These are phyloP conservation scores for Cucumis sativus DNA, from an alignment of 306 rosid genomes.

Conservation along the genomic window Cucumber_9930_V3 NC_026659.2:4346001-4346500, in stretches of 20 bases:
- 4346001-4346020: slow-evolving; percentile 65
- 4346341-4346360: background rate
- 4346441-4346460: slow-evolving; percentile 84
- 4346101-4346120: slow-evolving; percentile 98
- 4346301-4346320: slow-evolving; percentile 88
- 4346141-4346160: slow-evolving; percentile 78
- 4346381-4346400: background rate
- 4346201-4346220: background rate
- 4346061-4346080: slow-evolving; percentile 85
- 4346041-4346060: slow-evolving; percentile 75
- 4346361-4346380: background rate
- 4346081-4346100: slow-evolving; percentile 92
- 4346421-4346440: background rate
- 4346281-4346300: slow-evolving; percentile 84
- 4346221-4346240: background rate
- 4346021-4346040: slow-evolving; percentile 90
- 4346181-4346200: background rate
- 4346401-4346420: background rate
- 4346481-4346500: slow-evolving; percentile 85
- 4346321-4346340: background rate
- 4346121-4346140: slow-evolving; percentile 80
- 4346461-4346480: slow-evolving; percentile 63
- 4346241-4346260: slow-evolving; percentile 51
- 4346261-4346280: slow-evolving; percentile 94
- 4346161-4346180: slow-evolving; percentile 14